Conservation (phyloP, 805 yeast genomes). For the Millerozyma miso region DNA sequence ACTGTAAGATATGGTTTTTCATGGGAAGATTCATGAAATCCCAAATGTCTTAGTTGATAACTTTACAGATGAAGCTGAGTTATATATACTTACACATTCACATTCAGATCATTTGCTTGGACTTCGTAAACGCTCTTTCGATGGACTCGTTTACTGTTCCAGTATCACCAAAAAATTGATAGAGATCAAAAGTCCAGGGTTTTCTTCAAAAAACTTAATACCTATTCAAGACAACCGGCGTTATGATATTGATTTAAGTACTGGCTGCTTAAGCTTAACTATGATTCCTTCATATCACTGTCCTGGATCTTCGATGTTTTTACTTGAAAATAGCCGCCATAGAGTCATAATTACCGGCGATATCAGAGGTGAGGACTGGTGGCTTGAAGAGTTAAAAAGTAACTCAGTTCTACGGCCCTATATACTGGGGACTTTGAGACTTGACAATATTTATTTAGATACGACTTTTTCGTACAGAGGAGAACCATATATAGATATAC, state of each 20-base stretch:
- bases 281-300: slow-evolving; percentile 53
- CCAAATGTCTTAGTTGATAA: slow-evolving; percentile 42
- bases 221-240: slow-evolving; percentile 18
- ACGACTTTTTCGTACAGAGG: slow-evolving; percentile 49
- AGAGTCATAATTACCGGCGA: slow-evolving; percentile 55
- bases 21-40: slow-evolving; percentile 44
- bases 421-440: slow-evolving; percentile 20
- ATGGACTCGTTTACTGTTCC: slow-evolving; percentile 46
- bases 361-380: slow-evolving; percentile 52
- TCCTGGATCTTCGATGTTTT: slow-evolving; percentile 55
- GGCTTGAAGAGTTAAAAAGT: slow-evolving; percentile 31
- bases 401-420: slow-evolving; percentile 43
- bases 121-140: slow-evolving; percentile 33
- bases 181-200: slow-evolving; percentile 13
- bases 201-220: slow-evolving; percentile 14
- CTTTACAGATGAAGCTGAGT: slow-evolving; percentile 20
- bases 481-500: slow-evolving; percentile 46
- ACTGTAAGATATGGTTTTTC: slow-evolving; percentile 17
- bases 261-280: slow-evolving; percentile 27
- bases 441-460: slow-evolving; percentile 50
- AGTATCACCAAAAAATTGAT: slow-evolving; percentile 22
- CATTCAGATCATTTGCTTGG: slow-evolving; percentile 56
- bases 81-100: slow-evolving; percentile 44
- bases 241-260: slow-evolving; percentile 13
- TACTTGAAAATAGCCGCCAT: slow-evolving; percentile 30